These are phyloP conservation scores for Stephania yunnanensis DNA, from an alignment of 164 flowering plant genomes.

Conservation along the genomic window DNA sequence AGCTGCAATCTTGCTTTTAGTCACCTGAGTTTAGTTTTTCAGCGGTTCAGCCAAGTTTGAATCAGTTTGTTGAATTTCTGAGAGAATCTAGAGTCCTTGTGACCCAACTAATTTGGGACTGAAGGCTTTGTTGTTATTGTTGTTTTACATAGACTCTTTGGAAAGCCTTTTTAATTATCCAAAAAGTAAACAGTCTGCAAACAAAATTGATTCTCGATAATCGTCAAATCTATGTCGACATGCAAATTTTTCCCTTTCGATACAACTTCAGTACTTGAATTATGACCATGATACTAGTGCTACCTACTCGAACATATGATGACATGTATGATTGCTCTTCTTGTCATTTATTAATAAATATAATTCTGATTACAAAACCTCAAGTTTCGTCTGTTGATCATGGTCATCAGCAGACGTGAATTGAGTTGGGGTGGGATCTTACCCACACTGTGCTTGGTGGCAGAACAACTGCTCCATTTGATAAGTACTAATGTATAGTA, in stretches of 20 bases:
- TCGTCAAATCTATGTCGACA: not conserved
- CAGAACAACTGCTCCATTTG: not conserved
- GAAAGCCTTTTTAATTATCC: too few relatives aligned
- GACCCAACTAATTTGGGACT: too few relatives aligned
- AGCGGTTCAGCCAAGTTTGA: too few relatives aligned
- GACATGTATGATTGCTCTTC: not conserved
- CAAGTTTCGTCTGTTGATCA: not conserved
- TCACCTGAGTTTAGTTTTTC: too few relatives aligned
- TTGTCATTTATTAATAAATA: not conserved
- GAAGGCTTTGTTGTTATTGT: too few relatives aligned
- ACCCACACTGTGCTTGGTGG: not conserved
- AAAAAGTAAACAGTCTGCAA: too few relatives aligned
- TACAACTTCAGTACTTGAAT: not conserved
- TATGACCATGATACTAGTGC: not conserved
- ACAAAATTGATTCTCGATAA: too few relatives aligned
- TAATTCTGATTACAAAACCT: not conserved
- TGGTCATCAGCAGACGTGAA: not conserved
- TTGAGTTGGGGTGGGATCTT: not conserved
- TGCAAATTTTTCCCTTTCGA: not conserved
- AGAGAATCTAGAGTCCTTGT: too few relatives aligned
- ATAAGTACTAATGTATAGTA: not conserved
- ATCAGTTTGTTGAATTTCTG: too few relatives aligned
- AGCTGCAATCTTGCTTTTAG: too few relatives aligned
- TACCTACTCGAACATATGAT: not conserved
- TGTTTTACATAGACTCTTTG: too few relatives aligned